Base-by-base conservation (phyloP, 768 basidiomycete genomes). In the Termitomyces sp. region DNA sequence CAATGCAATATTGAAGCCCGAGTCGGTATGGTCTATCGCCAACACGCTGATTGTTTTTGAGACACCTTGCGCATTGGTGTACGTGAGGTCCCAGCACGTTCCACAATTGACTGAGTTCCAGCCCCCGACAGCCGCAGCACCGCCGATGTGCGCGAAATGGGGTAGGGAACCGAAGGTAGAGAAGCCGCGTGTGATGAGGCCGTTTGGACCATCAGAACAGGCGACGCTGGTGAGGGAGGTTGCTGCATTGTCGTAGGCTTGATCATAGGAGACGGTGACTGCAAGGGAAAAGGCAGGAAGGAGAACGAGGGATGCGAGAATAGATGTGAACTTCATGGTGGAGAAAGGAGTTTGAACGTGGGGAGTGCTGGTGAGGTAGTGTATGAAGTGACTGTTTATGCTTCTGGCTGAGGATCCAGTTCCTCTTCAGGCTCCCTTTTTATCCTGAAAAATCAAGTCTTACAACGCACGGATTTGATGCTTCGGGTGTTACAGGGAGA, bases 81-180 rank as follows among this genome's bases (percentile, higher is more conserved):
- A 83, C 12, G 76, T 76, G 61, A 86, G 65, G 57, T 72, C 39
- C 82, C 81, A 86, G 70, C 85, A 86, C 30, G 75, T 73, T 4
- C 81, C 82, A 62, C 84, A 86, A 55, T 73, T 68, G 9, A 58
- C 55, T 2, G 81, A 82, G 66, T 79, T 71, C 68, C 70, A 85
- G 27, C 74, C 75, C 6, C 58, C 65, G 58, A 86, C 71, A 30
- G 72, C 78, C 15, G 71, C 69, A 0, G 75, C 77, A 3, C 77
- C 83, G 31, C 81, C 83, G 65, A 86, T 80, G 69, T 72, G 65
- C 4, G 84, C 82, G 72, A 83, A 86, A 48, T 67, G 68, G 12
- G 83, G 81, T 22, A 86, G 66, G 41, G 73, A 69, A 8, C 68
- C 73, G 44, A 84, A 78, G 31, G 75, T 81, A 11, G 66, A 70